A percentile compares a stretch with the other conserved stretches of the same genome.
These are phyloP conservation scores for Lentinus tigrinus DNA, from an alignment of 768 basidiomycete species.

Conservation along the genomic window DNA sequence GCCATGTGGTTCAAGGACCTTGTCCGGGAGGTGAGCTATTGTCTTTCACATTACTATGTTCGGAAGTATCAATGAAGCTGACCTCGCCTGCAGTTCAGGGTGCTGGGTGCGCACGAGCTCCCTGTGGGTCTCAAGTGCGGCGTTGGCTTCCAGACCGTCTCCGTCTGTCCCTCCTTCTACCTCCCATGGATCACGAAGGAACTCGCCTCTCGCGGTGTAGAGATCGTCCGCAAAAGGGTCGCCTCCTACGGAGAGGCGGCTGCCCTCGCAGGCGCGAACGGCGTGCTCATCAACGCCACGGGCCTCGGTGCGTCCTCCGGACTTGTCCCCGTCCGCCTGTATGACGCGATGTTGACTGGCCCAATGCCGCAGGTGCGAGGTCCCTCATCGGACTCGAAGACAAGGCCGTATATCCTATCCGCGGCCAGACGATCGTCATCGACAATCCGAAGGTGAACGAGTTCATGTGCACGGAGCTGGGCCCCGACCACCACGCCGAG, in stretches of 20 bases:
- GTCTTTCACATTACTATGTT: neutral
- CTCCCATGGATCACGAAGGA: constrained; percentile 46
- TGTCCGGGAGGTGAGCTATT: constrained; percentile 36
- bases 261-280: constrained; percentile 33
- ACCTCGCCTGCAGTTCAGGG: constrained; percentile 28
- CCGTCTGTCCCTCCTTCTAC: constrained; percentile 51
- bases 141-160: constrained; percentile 44
- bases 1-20: constrained; percentile 40
- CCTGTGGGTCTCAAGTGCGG: constrained; percentile 37
- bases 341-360: neutral
- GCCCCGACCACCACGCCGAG: constrained; percentile 17
- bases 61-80: neutral
- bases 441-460: constrained; percentile 62
- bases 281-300: constrained; percentile 56
- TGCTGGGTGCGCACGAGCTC: constrained; percentile 33
- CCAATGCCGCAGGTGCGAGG: constrained; percentile 48
- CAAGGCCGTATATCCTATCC: constrained; percentile 65
- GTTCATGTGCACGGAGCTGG: constrained; percentile 25
- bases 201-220: constrained; percentile 39
- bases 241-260: constrained; percentile 47
- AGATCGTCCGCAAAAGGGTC: constrained; percentile 42
- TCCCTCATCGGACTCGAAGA: constrained; percentile 84
- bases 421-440: constrained; percentile 83
- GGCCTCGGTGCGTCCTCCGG: constrained; percentile 42
- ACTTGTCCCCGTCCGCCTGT: neutral